Percentiles rank a stretch among this genome's conserved stretches.
Conservation (phyloP, 305 asterid genomes). For the Lippia alba region DNA sequence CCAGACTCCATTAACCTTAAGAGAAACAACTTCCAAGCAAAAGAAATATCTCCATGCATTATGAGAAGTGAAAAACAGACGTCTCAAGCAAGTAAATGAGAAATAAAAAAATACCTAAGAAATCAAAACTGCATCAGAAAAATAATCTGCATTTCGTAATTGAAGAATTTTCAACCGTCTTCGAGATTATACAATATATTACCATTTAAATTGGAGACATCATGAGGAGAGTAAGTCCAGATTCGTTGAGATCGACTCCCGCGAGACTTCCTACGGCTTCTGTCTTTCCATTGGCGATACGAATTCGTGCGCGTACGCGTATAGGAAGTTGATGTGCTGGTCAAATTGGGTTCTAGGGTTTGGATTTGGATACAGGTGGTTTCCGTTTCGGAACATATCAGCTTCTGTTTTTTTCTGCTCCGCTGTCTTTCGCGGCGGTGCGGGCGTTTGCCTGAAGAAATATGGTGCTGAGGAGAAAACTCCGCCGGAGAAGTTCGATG, state of each 20-base stretch:
- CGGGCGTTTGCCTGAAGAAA: conserved; percentile 31
- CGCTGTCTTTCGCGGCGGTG: conserved; percentile 26
- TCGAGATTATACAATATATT: background rate
- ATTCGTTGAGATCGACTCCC: conserved; percentile 45
- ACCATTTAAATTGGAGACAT: conserved; percentile 57
- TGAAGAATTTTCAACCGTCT: background rate
- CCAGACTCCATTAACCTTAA: background rate
- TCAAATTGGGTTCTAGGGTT: conserved; percentile 40
- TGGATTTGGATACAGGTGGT: conserved; percentile 37
- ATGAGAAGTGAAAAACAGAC: background rate
- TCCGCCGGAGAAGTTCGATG: conserved; percentile 31
- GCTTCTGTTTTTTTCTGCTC: conserved; percentile 38
- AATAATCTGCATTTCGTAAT: background rate
- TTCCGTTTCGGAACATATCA: conserved; percentile 41
- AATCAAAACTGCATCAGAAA: conserved; percentile 3
- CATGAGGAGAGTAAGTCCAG: conserved; percentile 63
- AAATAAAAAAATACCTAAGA: background rate
- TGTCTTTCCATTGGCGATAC: conserved; percentile 23
- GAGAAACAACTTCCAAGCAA: background rate
- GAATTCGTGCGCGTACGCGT: conserved; percentile 28
- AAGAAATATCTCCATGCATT: background rate
- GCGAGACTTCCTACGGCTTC: conserved; percentile 34
- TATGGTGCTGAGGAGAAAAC: conserved; percentile 22
- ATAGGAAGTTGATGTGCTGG: conserved; percentile 32
- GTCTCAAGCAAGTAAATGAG: background rate